These are phyloP conservation scores for Lophium mytilinum DNA, from an alignment of 495 filamentous ascomycete species.

Conservation along the genomic window DNA sequence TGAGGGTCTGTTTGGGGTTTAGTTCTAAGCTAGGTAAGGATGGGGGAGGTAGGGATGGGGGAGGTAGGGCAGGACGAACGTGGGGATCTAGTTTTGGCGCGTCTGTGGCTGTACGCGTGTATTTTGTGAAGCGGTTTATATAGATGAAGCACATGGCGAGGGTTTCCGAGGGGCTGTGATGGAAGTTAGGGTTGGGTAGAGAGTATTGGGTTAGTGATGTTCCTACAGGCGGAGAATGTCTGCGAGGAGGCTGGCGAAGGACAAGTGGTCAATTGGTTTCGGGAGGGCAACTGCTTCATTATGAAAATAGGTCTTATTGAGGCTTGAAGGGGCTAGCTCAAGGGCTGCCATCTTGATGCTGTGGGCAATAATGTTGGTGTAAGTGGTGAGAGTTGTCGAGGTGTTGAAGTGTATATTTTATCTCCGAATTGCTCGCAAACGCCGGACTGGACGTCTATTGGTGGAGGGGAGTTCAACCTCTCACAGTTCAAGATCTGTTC, in stretches of 20 bases:
- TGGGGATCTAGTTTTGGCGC: slow-evolving; percentile 24
- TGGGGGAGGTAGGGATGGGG: background rate
- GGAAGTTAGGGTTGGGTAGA: background rate
- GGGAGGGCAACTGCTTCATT: background rate
- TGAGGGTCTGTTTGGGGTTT: slow-evolving; percentile 31
- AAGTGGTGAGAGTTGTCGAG: no score
- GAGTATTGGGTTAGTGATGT: background rate
- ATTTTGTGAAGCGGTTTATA: slow-evolving; percentile 31
- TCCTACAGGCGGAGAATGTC: slow-evolving; percentile 37
- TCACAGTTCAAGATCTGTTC: no score
- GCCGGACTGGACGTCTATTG: no score
- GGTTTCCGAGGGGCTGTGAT: slow-evolving; percentile 33
- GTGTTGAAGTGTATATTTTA: no score
- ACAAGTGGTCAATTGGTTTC: background rate
- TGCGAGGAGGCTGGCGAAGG: slow-evolving; percentile 36
- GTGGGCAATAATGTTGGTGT: no score
- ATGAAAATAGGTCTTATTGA: no score
- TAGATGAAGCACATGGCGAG: slow-evolving; percentile 40
- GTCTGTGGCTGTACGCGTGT: slow-evolving; percentile 23
- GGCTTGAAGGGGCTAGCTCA: no score
- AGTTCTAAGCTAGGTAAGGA: background rate
- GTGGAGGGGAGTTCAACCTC: no score
- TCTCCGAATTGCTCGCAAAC: no score
- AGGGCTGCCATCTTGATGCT: no score
- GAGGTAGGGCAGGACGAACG: slow-evolving; percentile 3